phyloP scores from a whole-genome alignment of 176 grass and related monocot genomes.

The Rhynchospora tenuis region DNA sequence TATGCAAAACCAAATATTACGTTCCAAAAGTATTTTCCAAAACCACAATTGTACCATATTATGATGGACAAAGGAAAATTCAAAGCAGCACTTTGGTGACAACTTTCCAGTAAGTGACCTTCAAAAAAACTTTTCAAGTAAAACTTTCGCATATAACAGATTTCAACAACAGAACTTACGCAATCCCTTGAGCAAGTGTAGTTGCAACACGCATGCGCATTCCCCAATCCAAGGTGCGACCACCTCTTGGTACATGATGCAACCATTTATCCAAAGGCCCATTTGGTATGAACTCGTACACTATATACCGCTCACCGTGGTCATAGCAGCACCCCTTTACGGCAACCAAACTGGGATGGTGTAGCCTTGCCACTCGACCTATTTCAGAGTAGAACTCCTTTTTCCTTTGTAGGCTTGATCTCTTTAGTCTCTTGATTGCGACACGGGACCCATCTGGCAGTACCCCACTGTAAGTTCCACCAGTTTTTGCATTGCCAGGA shows the following conservation, averaged over 20 bases:
- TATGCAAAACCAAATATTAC: background rate
- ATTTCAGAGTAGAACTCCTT: slow-evolving; percentile 98
- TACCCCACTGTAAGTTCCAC: slow-evolving; percentile 82
- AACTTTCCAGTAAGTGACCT: background rate
- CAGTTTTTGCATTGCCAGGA: slow-evolving; percentile 91
- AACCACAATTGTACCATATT: background rate
- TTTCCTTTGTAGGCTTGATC: slow-evolving; percentile 89
- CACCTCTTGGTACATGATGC: slow-evolving; percentile 87
- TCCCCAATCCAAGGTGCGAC: slow-evolving; percentile 83
- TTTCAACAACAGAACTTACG: slow-evolving; percentile 51
- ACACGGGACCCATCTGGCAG: slow-evolving; percentile 81
- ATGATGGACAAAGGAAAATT: background rate
- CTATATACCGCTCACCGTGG: slow-evolving; percentile 91
- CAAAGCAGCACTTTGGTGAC: background rate
- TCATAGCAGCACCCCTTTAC: slow-evolving; percentile 95
- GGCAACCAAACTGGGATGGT: slow-evolving; percentile 89
- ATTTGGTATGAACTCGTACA: slow-evolving; percentile 94
- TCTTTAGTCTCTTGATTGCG: slow-evolving; percentile 89
- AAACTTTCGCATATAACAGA: background rate
- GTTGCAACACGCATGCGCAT: slow-evolving; percentile 95
- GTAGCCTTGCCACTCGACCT: slow-evolving; percentile 83
- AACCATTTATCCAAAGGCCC: slow-evolving; percentile 96
- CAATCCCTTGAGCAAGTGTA: slow-evolving; percentile 96
- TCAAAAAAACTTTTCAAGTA: no score
- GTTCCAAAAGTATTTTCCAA: no score